These are phyloP conservation scores for Mycena latifolia DNA, from an alignment of 768 basidiomycete species.

Conservation along the genomic window DNA sequence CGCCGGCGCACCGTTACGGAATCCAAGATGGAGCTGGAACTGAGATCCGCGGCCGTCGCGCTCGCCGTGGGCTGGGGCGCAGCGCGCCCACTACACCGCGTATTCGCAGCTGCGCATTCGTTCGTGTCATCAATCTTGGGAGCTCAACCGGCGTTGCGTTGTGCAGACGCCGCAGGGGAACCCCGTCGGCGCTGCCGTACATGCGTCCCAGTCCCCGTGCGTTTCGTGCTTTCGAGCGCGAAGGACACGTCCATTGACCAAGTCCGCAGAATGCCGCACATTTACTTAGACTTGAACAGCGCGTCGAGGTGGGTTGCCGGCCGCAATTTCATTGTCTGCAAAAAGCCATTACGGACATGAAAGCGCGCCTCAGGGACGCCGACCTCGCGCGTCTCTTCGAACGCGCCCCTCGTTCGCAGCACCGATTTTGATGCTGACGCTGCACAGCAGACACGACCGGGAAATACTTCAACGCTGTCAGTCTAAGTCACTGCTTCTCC, in stretches of 20 bases:
- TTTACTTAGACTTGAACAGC: no score
- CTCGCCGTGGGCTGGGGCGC: constrained; percentile 40
- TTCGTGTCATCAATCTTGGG: neutral
- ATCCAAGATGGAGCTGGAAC: constrained; percentile 22
- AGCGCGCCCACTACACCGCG: constrained; percentile 62
- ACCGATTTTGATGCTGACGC: neutral
- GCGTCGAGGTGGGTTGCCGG: constrained; percentile 68
- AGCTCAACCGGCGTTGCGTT: neutral
- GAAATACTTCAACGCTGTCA: constrained; percentile 76
- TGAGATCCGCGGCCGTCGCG: constrained; percentile 15
- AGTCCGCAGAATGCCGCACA: constrained; percentile 74
- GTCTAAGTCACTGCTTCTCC: constrained; percentile 12
- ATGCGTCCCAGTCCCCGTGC: constrained; percentile 67
- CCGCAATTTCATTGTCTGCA: constrained; percentile 38
- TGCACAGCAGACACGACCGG: constrained; percentile 76
- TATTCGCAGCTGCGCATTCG: constrained; percentile 22
- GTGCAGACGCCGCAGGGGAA: constrained; percentile 69
- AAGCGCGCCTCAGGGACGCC: constrained; percentile 75
- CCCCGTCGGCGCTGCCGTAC: constrained; percentile 70
- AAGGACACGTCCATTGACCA: no score
- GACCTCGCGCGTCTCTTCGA: constrained; percentile 85
- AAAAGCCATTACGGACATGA: constrained; percentile 85
- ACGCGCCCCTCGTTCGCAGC: constrained; percentile 57
- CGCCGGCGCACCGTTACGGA: constrained; percentile 1
- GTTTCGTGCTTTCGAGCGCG: neutral